Conservation (phyloP, 345 rosid species). For the Isatis tinctoria region DNA sequence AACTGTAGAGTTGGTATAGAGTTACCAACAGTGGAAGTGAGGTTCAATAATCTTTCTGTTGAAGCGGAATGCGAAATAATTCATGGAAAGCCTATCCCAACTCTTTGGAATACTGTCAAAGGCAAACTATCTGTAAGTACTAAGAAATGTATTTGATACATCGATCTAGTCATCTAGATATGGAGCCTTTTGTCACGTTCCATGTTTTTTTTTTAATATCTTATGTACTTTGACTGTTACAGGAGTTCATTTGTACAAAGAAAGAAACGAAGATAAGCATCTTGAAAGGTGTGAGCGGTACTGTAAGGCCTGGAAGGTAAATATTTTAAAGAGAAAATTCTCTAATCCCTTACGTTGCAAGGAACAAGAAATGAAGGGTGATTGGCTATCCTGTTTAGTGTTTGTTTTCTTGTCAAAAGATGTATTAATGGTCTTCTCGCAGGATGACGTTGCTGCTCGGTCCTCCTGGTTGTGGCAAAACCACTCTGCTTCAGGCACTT, state of each 20-base stretch:
- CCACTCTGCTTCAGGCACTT: conserved; percentile 49
- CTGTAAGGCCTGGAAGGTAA: conserved; percentile 44
- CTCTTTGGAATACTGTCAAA: conserved; percentile 40
- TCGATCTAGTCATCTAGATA: not conserved
- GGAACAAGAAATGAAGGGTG: not conserved
- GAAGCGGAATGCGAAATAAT: conserved; percentile 41
- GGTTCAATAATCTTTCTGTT: conserved; percentile 34
- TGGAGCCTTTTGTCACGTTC: not conserved
- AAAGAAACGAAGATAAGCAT: conserved; percentile 42
- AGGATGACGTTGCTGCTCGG: conserved; percentile 63
- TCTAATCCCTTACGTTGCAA: not conserved
- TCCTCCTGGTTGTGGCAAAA: conserved; percentile 68
- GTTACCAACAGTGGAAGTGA: conserved; percentile 43
- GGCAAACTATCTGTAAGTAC: conserved; percentile 27
- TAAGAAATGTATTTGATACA: not conserved
- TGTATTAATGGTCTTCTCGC: not conserved
- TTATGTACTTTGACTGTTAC: not conserved
- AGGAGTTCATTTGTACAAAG: conserved; percentile 23
- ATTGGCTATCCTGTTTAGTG: not conserved
- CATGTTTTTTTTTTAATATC: too few species aligned
- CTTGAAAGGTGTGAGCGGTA: conserved; percentile 56
- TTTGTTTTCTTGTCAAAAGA: not conserved
- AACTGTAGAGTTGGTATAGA: conserved; percentile 38
- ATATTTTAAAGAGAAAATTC: not conserved
- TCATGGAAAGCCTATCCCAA: conserved; percentile 46